Base-by-base conservation (phyloP, 73 alveolate genomes). In the Urostyla sp. region DNA sequence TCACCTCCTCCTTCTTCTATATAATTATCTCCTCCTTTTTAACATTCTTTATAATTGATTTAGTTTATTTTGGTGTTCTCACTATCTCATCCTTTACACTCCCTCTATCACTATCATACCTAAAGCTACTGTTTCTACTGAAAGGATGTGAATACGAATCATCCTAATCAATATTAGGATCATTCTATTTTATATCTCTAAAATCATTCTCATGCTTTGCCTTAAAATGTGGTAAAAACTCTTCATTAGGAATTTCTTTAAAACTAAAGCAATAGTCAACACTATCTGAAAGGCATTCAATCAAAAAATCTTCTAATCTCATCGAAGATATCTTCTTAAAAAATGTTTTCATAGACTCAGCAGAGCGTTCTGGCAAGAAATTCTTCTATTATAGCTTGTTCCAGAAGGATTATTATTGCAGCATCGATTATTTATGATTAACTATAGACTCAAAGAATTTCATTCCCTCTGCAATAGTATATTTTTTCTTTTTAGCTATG, bases 401-500 rank as follows among this genome's bases (percentile, higher is more conserved):
- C 92, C 92, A 84, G 44, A 54, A 66, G 7, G 15, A 35, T 44
- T 38, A 6, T 38, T 32, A 21, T 32, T 55, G 0, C 57, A 52
- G 35, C 11, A 51, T 46, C 51, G 36, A 31, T 21, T 66, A 40
- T 63, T 44, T 66, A 21, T 66, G 52, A 45, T 66, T 66, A 13
- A 63, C 56, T 6, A 80, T 81, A 16, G 69, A 7, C 23, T 84
- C 87, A 49, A 36, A 84, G 44, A 84, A 46, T 59, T 40, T 75
- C 57, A 75, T 46, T 20, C 85, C 84, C 37, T 84, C 92, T 18
- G 60, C 75, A 15, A 84, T 84, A 56, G 92, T 84, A 21, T 72
- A 34, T 72, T 74, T 60, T 72, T 67, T 66, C 46, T 66, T 66
- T 63, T 66, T 66, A 3, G 67, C 55, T 27, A 66, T 45, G 21